Evolutionary conservation across 495 filamentous ascomycete genomes (phyloP).

Genomic region (Penicillium steckii): DNA sequence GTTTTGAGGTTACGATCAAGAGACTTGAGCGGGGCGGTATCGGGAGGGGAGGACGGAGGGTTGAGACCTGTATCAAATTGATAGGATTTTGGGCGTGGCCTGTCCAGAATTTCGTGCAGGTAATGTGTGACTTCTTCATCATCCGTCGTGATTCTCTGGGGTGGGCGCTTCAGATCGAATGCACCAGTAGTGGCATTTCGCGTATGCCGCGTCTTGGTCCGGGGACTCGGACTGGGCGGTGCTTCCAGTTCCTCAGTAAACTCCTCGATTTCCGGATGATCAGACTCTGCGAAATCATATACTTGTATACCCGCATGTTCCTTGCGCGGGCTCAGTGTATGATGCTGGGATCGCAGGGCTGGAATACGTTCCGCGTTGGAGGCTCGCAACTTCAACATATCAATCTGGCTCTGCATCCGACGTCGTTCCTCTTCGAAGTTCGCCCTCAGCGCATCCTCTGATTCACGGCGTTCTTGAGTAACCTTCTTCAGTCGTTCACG

Average conservation of each 20-base stretch:
- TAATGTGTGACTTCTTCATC: conserved; percentile 33
- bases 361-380: conserved; percentile 28
- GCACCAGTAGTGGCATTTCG: conserved; percentile 24
- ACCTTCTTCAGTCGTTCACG: conserved; percentile 38
- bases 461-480: conserved; percentile 36
- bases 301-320: conserved; percentile 32
- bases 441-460: conserved; percentile 35
- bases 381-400: conserved; percentile 29
- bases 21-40: conserved; percentile 24
- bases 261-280: conserved; percentile 25
- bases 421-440: conserved; percentile 35
- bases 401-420: conserved; percentile 36
- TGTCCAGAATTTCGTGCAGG: conserved; percentile 29
- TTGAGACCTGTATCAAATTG: conserved; percentile 11
- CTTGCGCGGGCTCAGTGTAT: conserved; percentile 35
- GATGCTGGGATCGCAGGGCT: conserved; percentile 20
- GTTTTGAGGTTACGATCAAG: conserved; percentile 20
- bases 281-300: conserved; percentile 29
- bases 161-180: conserved; percentile 25
- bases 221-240: conserved; percentile 43
- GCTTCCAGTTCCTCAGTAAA: conserved; percentile 37
- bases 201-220: conserved; percentile 28
- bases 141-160: conserved; percentile 29
- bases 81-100: conserved; percentile 10
- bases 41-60: conserved; percentile 37